Percentiles rank a stretch among this genome's conserved stretches.
Conservation (phyloP, 1,284 basidiomycete species). For the Veloboletus limbatus region DNA sequence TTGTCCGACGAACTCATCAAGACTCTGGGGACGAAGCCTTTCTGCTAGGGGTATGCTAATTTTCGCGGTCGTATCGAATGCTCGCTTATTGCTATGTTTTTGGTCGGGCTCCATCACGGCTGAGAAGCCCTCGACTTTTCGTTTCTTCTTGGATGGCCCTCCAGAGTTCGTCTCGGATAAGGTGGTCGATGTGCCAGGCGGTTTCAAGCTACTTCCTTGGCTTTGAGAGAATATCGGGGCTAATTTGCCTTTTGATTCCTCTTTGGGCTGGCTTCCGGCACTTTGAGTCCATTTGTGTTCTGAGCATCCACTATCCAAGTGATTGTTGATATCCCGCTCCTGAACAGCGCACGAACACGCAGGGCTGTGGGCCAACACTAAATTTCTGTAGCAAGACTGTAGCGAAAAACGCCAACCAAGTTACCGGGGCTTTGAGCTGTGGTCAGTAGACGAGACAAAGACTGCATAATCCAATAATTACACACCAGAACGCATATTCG, state of each 20-base stretch:
- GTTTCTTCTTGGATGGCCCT: slow-evolving; percentile 30
- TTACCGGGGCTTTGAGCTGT: slow-evolving; percentile 17
- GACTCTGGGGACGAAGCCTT: slow-evolving; percentile 53
- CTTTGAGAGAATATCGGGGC: slow-evolving; percentile 33
- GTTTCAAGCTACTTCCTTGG: slow-evolving; percentile 11
- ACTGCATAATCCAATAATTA: neutral
- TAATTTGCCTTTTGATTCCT: slow-evolving; percentile 20
- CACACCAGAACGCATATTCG: slow-evolving; percentile 24
- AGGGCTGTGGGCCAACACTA: slow-evolving; percentile 35
- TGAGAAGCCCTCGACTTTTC: slow-evolving; percentile 20
- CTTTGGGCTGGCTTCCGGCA: slow-evolving; percentile 4
- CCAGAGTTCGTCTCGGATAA: slow-evolving; percentile 5
- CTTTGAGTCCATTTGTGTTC: slow-evolving; percentile 15
- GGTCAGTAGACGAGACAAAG: neutral
- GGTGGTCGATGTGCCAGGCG: neutral
- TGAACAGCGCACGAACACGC: slow-evolving; percentile 42
- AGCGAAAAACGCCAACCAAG: slow-evolving; percentile 16
- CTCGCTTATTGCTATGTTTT: slow-evolving; percentile 31
- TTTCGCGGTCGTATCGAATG: slow-evolving; percentile 28
- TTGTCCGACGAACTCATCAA: slow-evolving; percentile 72
- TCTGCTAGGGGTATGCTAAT: slow-evolving; percentile 60
- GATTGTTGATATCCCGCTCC: slow-evolving; percentile 45
- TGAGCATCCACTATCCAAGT: slow-evolving; percentile 47
- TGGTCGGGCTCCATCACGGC: slow-evolving; percentile 7
- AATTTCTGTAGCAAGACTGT: neutral